Conservation (phyloP, 257 asterid species). For the Primulina huaijiensis region DNA sequence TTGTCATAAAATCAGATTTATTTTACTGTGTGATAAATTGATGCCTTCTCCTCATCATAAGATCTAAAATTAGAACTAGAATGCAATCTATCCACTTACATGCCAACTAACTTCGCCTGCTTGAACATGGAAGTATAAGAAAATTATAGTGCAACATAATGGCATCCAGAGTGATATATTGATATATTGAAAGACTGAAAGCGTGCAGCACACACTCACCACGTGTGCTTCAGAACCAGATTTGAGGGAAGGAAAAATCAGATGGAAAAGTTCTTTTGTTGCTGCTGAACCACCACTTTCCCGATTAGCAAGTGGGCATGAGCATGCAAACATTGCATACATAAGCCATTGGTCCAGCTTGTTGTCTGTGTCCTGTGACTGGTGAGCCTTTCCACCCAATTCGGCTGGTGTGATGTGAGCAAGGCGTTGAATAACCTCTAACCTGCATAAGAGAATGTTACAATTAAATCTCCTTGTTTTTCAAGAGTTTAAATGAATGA, state of each 20-base stretch:
- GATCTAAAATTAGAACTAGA: not conserved
- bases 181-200: conserved; percentile 7
- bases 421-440: conserved; percentile 92
- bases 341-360: conserved; percentile 98
- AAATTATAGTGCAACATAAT: conserved; percentile 3
- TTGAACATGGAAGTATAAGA: conserved; percentile 3
- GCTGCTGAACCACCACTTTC: conserved; percentile 89
- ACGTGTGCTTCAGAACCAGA: conserved; percentile 90
- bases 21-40: not conserved
- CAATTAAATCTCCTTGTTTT: conserved; percentile 11
- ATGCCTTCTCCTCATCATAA: not conserved
- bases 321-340: conserved; percentile 97
- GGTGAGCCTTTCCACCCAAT: conserved; percentile 97
- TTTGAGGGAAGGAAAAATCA: conserved; percentile 88
- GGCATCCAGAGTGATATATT: conserved; percentile 5
- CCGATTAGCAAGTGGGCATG: conserved; percentile 80
- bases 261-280: conserved; percentile 88
- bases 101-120: not conserved
- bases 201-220: conserved; percentile 51
- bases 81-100: not conserved
- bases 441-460: conserved; percentile 49
- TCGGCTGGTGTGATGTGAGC: conserved; percentile 87
- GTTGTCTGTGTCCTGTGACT: conserved; percentile 89
- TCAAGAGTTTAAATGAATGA: conserved; percentile 17
- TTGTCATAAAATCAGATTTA: not conserved